Base-by-base conservation (phyloP, 805 yeast genomes). In the Candida silvicultrix region DNA sequence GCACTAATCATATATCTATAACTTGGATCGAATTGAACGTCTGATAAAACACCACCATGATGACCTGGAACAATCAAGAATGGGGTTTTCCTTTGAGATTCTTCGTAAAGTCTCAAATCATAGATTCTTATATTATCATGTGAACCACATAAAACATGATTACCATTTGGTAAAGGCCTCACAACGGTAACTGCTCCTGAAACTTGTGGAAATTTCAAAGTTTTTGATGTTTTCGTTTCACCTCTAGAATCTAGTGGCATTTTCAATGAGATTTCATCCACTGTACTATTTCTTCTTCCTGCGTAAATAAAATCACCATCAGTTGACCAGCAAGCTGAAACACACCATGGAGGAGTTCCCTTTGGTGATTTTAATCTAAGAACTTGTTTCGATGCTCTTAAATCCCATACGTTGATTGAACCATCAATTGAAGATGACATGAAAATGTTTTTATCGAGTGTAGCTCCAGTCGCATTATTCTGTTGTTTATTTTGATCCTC, bases 31-130 rank as follows among this genome's bases (percentile, higher is more conserved):
- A 90, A 83, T 45, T 78, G 72, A 51, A 94, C 68, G 44, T 81
- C 80, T 41, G 95, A 85, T 31, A 94, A 69, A 3, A 80, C 78
- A 23, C 97, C 96, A 42, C 99, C 98, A 59, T 88, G 96, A 63
- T 94, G 98, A 1, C 99, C 98, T 0, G 99, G 97, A 11, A 94
- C 76, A 55, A 95, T 90, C 62, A 83, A 74, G 60, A 92, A 94
- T 16, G 97, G 97, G 1, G 64, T 58, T 15, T 60, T 62, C 43
- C 59, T 73, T 44, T 50, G 64, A 18, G 59, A 51, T 29, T 63
- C 65, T 34, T 70, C 69, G 49, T 74, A 64, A 43, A 75, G 57
- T 52, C 73, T 65, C 48, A 89, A 70, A 58, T 94, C 95, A 66
- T 89, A 94, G 25, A 94, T 67, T 56, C 99, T 73, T 34, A 94